A percentile compares a stretch with the other conserved stretches of the same genome.
These are phyloP conservation scores for Mycena filopes DNA, from an alignment of 768 basidiomycete species.

Conservation along the genomic window DNA sequence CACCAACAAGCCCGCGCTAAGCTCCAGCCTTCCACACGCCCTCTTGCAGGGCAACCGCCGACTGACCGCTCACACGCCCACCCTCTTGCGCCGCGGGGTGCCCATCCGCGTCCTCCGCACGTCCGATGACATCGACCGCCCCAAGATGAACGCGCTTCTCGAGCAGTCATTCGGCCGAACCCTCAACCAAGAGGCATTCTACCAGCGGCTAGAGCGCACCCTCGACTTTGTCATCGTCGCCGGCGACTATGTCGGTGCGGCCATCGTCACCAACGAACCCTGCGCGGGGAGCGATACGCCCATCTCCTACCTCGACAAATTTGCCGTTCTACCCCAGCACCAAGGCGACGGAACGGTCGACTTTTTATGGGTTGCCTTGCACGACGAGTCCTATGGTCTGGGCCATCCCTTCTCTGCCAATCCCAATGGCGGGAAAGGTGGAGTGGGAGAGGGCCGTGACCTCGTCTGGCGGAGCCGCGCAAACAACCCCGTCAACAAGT, in stretches of 20 bases:
- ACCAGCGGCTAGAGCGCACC: conserved; percentile 74
- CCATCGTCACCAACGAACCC: conserved; percentile 84
- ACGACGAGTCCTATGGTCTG: conserved; percentile 98
- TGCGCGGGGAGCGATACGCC: conserved; percentile 51
- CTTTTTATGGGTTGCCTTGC: conserved; percentile 98
- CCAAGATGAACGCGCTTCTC: conserved; percentile 81
- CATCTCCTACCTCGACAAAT: conserved; percentile 97
- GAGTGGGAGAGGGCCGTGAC: conserved; percentile 90
- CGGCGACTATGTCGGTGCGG: conserved; percentile 95
- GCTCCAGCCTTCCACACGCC: conserved; percentile 94
- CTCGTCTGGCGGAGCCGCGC: conserved; percentile 95
- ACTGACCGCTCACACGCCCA: conserved; percentile 91
- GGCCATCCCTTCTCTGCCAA: conserved; percentile 95
- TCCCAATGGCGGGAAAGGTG: conserved; percentile 92
- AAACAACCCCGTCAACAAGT: conserved; percentile 97
- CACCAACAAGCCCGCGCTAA: conserved; percentile 97
- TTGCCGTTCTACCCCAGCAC: conserved; percentile 92
- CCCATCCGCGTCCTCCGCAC: conserved; percentile 86
- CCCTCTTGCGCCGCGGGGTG: conserved; percentile 88
- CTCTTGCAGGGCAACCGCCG: conserved; percentile 88
- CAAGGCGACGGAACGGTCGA: conserved; percentile 99
- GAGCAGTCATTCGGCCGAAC: conserved; percentile 86
- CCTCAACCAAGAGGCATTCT: conserved; percentile 81
- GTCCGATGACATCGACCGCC: conserved; percentile 73
- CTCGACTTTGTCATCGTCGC: conserved; percentile 95